Percentiles rank a stretch among this genome's conserved stretches.
Conservation (phyloP, 2,329 filamentous ascomycete genomes). For the Ambrosiella xylebori region DNA sequence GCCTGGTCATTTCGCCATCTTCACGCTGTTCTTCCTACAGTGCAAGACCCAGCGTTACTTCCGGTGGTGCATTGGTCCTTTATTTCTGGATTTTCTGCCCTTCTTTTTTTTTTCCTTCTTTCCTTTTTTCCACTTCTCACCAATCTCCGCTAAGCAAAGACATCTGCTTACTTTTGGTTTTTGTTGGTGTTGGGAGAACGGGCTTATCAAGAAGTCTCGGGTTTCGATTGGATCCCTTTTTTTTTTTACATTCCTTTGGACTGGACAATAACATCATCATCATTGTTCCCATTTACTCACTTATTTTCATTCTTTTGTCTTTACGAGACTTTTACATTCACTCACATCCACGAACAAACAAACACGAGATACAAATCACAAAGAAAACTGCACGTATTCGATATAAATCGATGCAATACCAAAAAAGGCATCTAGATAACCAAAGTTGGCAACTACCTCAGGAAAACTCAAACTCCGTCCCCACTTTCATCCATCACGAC, state of each 20-base stretch:
- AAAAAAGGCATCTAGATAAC: no score
- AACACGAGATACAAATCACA: neutral
- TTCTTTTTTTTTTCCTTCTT: neutral
- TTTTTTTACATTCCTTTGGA: neutral
- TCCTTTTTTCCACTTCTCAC: conserved; percentile 1
- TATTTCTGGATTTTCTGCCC: neutral
- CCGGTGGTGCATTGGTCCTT: no score
- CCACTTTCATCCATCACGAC: no score
- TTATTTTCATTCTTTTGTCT: neutral
- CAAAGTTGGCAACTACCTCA: neutral
- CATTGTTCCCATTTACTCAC: neutral
- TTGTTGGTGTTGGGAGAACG: neutral
- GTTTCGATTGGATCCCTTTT: neutral
- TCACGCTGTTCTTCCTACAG: neutral
- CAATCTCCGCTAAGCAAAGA: neutral
- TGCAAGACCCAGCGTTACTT: neutral
- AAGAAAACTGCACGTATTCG: neutral
- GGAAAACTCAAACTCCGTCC: neutral
- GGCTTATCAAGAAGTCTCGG: neutral
- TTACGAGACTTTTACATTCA: neutral
- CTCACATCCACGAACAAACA: neutral
- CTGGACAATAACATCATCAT: neutral
- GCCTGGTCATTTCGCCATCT: neutral
- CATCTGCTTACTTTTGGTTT: conserved; percentile 2
- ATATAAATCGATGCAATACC: neutral